phyloP scores from a whole-genome alignment of 805 yeast genomes.

The Metschnikowia peoriensis region DNA sequence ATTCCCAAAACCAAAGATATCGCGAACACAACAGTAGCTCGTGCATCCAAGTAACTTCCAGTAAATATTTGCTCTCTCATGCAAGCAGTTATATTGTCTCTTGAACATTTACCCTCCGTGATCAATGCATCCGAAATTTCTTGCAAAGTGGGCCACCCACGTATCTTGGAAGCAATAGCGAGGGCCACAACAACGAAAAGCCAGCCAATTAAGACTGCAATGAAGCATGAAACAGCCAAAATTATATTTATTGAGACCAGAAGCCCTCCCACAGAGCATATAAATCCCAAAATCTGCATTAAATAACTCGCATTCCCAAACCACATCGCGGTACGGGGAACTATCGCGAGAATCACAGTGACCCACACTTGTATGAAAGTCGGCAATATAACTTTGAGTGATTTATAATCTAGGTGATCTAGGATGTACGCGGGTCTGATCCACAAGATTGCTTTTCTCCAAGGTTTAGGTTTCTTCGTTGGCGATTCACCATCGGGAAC shows the following conservation, averaged over 20 bases:
- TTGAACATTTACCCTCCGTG: constrained; percentile 26
- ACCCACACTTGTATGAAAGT: constrained; percentile 31
- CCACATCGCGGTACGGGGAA: constrained; percentile 27
- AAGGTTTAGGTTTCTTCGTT: neutral
- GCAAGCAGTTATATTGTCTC: constrained; percentile 20
- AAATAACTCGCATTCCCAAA: constrained; percentile 29
- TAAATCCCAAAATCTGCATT: constrained; percentile 28
- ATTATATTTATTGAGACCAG: constrained; percentile 21
- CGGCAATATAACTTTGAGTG: constrained; percentile 24
- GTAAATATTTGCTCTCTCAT: constrained; percentile 20
- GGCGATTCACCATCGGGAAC: neutral
- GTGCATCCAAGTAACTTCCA: constrained; percentile 28
- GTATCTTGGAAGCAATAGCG: constrained; percentile 24
- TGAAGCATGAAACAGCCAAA: constrained; percentile 17
- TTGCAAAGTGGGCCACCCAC: constrained; percentile 25
- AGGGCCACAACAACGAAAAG: constrained; percentile 22
- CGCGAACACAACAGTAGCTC: constrained; percentile 23
- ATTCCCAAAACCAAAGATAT: constrained; percentile 24
- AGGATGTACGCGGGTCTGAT: constrained; percentile 25
- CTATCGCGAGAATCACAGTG: constrained; percentile 23
- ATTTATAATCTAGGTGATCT: constrained; percentile 25
- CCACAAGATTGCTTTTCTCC: constrained; percentile 3
- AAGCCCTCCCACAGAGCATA: constrained; percentile 27
- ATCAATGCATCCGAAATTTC: constrained; percentile 20
- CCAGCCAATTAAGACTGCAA: constrained; percentile 23